Evolutionary conservation across 1,284 basidiomycete species (phyloP).

Genomic region (Irpex rosettiformis): DNA sequence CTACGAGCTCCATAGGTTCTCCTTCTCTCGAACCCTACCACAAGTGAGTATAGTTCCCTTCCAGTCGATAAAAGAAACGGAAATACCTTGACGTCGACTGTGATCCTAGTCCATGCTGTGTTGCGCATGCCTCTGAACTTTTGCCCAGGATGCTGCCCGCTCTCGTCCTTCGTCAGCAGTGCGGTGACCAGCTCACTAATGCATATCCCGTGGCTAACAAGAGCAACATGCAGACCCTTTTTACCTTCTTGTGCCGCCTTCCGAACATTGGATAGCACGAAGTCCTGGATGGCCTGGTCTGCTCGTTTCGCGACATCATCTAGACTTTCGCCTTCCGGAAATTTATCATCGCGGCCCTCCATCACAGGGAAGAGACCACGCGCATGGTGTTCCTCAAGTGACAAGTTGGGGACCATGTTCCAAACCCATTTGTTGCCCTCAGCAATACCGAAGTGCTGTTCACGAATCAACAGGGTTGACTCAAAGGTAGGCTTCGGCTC

Average conservation of each 20-base stretch:
- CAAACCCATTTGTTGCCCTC: conserved; percentile 66
- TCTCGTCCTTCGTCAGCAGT: conserved; percentile 40
- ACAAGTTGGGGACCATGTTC: conserved; percentile 28
- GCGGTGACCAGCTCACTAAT: conserved; percentile 63
- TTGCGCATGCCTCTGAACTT: conserved; percentile 58
- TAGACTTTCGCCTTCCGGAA: conserved; percentile 71
- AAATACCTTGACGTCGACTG: conserved; percentile 45
- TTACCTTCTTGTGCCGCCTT: conserved; percentile 35
- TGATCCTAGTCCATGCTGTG: conserved; percentile 67
- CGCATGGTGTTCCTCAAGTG: conserved; percentile 49
- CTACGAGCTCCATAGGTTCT: neutral
- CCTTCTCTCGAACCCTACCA: conserved; percentile 4
- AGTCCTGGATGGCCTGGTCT: conserved; percentile 50
- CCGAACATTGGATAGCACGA: conserved; percentile 59
- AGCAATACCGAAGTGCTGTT: conserved; percentile 71
- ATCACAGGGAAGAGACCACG: conserved; percentile 50
- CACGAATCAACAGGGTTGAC: conserved; percentile 50
- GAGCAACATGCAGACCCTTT: conserved; percentile 53
- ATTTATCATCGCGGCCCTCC: conserved; percentile 48
- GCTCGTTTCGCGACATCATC: conserved; percentile 67
- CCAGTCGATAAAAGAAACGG: neutral
- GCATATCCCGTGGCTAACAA: conserved; percentile 81
- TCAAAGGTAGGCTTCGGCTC: conserved; percentile 54
- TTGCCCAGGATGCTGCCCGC: conserved; percentile 26
- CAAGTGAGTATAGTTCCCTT: neutral